These are phyloP conservation scores for Umbelopsis sp. DNA, from an alignment of 192 early-diverging fungal species.

Conservation along the genomic window DNA sequence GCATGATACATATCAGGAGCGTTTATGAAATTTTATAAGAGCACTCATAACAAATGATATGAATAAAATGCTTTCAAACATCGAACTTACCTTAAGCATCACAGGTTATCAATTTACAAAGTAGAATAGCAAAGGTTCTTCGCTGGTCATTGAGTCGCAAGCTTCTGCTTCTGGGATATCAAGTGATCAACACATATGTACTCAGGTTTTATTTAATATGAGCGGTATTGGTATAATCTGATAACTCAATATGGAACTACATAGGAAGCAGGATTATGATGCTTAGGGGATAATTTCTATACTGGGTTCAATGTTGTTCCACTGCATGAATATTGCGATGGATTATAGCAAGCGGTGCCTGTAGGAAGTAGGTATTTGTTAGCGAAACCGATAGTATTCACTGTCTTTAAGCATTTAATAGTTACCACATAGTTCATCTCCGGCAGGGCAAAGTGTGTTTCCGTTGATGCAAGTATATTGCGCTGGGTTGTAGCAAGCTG, in stretches of 20 bases:
- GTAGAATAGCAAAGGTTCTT: background rate
- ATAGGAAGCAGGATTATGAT: background rate
- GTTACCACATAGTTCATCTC: slow-evolving; percentile 9
- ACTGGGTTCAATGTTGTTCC: background rate
- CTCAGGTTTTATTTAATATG: background rate
- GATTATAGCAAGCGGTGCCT: slow-evolving; percentile 18
- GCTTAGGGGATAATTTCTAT: background rate
- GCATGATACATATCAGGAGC: background rate
- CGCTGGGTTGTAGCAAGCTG: slow-evolving; percentile 13
- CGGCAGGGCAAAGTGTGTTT: background rate
- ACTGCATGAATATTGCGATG: slow-evolving; percentile 7
- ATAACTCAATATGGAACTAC: background rate
- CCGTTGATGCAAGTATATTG: slow-evolving; percentile 20
- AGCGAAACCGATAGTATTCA: background rate
- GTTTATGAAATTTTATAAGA: background rate
- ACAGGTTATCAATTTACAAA: background rate
- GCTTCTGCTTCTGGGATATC: too few species aligned
- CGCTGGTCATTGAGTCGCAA: background rate
- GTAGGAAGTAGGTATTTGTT: background rate
- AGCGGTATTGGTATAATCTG: background rate
- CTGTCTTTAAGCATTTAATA: background rate
- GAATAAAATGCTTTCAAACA: background rate
- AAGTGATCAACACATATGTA: background rate
- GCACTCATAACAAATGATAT: background rate
- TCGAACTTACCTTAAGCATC: background rate